Evolutionary conservation across 2,329 filamentous ascomycete genomes (phyloP).

Genomic region (Botrytis pseudocinerea): DNA sequence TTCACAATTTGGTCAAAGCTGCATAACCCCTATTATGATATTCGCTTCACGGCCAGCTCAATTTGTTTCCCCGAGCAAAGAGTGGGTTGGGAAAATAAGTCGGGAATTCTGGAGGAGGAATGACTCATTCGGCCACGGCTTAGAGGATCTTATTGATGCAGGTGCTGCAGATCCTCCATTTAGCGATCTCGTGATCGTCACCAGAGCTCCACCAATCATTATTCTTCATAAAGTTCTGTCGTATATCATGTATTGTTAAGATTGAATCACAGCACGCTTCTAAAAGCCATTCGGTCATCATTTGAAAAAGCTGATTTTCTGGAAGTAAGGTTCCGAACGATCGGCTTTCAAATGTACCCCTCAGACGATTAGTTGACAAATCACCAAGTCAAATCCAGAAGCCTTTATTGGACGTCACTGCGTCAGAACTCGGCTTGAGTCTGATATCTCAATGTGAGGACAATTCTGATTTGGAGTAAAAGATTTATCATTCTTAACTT

Average conservation of each 20-base stretch:
- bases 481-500: background rate
- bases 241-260: background rate
- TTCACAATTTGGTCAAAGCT: background rate
- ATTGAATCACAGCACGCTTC: background rate
- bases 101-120: background rate
- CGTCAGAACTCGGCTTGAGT: background rate
- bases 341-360: background rate
- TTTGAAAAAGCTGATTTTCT: background rate
- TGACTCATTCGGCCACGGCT: constrained; percentile 1
- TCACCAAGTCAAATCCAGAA: background rate
- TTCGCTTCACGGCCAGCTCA: constrained; percentile 9
- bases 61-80: background rate
- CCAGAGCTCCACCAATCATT: background rate
- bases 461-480: background rate
- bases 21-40: background rate
- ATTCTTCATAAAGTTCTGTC: background rate
- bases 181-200: background rate
- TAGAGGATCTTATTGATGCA: background rate
- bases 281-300: background rate
- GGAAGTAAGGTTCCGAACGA: background rate
- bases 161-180: background rate
- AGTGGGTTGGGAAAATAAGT: background rate
- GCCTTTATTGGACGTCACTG: background rate
- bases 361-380: background rate
- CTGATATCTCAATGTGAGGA: background rate